phyloP scores from a whole-genome alignment of 257 asterid genomes.

The Solanum sparsipilum region DNA sequence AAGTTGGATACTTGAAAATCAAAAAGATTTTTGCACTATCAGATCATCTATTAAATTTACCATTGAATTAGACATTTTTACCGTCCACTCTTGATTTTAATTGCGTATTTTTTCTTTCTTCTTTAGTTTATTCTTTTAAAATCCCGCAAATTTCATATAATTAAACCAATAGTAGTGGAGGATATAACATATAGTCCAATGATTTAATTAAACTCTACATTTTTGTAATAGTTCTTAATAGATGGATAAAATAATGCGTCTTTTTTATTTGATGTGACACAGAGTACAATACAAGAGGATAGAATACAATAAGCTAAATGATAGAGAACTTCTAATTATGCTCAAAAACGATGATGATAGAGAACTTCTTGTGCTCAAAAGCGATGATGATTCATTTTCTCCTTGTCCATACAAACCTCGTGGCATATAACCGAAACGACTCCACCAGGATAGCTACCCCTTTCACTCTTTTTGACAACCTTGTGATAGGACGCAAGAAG shows the following conservation, averaged over 20 bases:
- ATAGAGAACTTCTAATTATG: no score
- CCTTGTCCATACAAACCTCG: background rate
- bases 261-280: background rate
- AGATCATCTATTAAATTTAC: background rate
- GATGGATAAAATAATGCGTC: background rate
- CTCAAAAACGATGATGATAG: background rate
- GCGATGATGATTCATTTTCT: background rate
- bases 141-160: background rate
- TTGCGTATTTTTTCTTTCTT: no score
- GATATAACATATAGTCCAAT: background rate
- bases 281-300: background rate
- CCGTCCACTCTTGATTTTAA: background rate
- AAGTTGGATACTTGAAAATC: background rate
- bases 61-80: no score
- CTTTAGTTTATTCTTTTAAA: background rate
- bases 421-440: background rate
- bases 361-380: no score
- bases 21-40: background rate
- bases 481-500: background rate
- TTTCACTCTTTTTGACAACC: background rate
- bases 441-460: background rate
- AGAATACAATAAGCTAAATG: background rate
- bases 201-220: background rate
- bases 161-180: background rate
- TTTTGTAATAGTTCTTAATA: background rate